Evolutionary conservation across 257 asterid genomes (phyloP).

Genomic region (Jaltomata sinuosa): DNA sequence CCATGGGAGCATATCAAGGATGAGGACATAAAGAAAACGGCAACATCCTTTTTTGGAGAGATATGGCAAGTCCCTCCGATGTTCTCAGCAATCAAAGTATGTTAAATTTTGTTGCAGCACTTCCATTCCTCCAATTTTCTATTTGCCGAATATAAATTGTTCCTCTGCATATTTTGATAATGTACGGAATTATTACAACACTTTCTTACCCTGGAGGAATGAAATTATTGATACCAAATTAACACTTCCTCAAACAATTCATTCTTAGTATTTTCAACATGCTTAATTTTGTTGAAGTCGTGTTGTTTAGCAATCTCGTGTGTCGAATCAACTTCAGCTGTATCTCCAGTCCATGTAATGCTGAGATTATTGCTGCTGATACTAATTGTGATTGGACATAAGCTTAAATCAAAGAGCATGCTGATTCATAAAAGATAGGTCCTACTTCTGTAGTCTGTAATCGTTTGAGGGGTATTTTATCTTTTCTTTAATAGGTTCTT

Average conservation of each 20-base stretch:
- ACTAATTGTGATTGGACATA: not conserved
- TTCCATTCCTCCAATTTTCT: not conserved
- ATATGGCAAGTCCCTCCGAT: slow-evolving; percentile 99
- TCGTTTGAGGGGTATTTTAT: not conserved
- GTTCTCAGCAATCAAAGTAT: slow-evolving; percentile 99
- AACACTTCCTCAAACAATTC: not conserved
- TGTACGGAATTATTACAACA: not conserved
- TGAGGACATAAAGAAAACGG: slow-evolving; percentile 67
- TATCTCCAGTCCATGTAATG: not conserved
- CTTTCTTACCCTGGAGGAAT: not conserved
- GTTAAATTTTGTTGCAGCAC: slow-evolving; percentile 3
- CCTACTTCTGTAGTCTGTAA: not conserved
- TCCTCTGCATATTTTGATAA: slow-evolving; percentile 1
- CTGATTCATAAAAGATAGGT: not conserved
- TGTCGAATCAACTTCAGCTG: slow-evolving; percentile 2
- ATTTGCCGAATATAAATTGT: not conserved
- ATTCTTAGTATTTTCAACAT: not conserved
- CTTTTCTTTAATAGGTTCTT: not conserved
- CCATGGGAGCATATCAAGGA: slow-evolving; percentile 96
- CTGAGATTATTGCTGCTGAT: not conserved
- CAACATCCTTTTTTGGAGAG: slow-evolving; percentile 79
- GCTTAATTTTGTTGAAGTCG: not conserved
- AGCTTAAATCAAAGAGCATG: not conserved
- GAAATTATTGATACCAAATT: not conserved
- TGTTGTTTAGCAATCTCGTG: not conserved